Conservation (phyloP, 2,329 filamentous ascomycete genomes). For the Botrytis cinerea region DNA sequence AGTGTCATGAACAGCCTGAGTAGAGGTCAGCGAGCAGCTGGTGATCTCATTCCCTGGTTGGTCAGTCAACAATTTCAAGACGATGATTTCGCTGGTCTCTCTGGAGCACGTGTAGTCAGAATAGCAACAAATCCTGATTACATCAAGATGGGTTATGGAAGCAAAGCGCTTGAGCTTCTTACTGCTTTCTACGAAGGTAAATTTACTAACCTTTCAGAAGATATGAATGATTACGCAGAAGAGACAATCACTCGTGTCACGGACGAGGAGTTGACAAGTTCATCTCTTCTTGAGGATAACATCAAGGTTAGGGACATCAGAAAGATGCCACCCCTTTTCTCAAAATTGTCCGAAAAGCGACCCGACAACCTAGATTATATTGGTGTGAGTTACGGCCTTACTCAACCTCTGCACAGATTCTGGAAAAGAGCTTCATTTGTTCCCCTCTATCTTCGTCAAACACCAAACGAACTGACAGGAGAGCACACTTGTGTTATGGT, state of each 20-base stretch:
- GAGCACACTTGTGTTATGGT: conserved; percentile 99
- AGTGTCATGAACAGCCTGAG: conserved; percentile 89
- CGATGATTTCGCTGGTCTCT: conserved; percentile 90
- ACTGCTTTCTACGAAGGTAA: conserved; percentile 94
- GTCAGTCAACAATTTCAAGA: conserved; percentile 98
- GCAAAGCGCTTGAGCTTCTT: conserved; percentile 82
- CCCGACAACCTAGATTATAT: conserved; percentile 85
- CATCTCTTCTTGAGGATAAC: conserved; percentile 79
- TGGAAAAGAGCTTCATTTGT: conserved; percentile 89
- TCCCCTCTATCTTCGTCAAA: conserved; percentile 92
- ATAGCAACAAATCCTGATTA: conserved; percentile 98
- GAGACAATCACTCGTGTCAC: conserved; percentile 76
- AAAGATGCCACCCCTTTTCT: conserved; percentile 90
- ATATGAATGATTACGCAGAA: conserved; percentile 52
- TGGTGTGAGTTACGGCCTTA: conserved; percentile 93
- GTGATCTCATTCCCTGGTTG: conserved; percentile 95
- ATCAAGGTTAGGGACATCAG: conserved; percentile 87
- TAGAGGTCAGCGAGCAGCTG: conserved; percentile 83
- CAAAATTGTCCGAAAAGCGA: conserved; percentile 79
- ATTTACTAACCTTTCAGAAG: conserved; percentile 81
- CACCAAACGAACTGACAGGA: conserved; percentile 91
- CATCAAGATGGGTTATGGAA: conserved; percentile 88
- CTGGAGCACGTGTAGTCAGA: conserved; percentile 86
- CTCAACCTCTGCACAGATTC: conserved; percentile 85
- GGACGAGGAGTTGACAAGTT: conserved; percentile 75